Conservation (phyloP, 306 rosid genomes). For the Cucurbita maxima region DNA sequence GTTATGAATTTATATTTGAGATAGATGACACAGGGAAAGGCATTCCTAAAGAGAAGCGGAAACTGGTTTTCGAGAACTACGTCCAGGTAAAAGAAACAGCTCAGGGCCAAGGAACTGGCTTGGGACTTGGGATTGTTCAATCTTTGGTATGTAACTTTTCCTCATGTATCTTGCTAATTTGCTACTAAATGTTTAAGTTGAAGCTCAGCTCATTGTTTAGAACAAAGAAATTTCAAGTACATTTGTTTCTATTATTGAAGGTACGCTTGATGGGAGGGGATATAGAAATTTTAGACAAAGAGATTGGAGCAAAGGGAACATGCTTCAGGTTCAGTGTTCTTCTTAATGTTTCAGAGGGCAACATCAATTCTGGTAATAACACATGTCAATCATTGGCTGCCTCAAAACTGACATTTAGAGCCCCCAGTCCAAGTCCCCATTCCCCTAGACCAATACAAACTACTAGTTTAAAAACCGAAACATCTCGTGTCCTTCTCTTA, state of each 20-base stretch:
- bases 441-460: slow-evolving; percentile 15
- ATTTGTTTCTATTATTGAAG: slow-evolving; percentile 11
- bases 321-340: slow-evolving; percentile 60
- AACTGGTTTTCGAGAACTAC: slow-evolving; percentile 52
- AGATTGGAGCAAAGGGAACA: slow-evolving; percentile 42
- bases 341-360: slow-evolving; percentile 24
- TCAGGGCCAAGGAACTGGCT: slow-evolving; percentile 59
- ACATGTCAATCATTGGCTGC: slow-evolving; percentile 5
- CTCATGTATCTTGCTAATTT: background rate
- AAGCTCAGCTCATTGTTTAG: background rate
- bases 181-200: background rate
- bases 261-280: slow-evolving; percentile 83
- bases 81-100: slow-evolving; percentile 62
- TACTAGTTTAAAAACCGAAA: slow-evolving; percentile 25
- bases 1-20: slow-evolving; percentile 52
- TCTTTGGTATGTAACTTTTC: slow-evolving; percentile 37
- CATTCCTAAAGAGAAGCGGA: slow-evolving; percentile 58
- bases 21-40: slow-evolving; percentile 87
- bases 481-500: slow-evolving; percentile 28
- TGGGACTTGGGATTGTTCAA: slow-evolving; percentile 86
- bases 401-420: background rate
- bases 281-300: slow-evolving; percentile 54
- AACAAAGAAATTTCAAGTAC: background rate
- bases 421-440: slow-evolving; percentile 16
- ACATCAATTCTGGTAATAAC: slow-evolving; percentile 6